phyloP scores from a whole-genome alignment of 169 alveolate species.

The Cryptosporidium tyzzeri region DNA sequence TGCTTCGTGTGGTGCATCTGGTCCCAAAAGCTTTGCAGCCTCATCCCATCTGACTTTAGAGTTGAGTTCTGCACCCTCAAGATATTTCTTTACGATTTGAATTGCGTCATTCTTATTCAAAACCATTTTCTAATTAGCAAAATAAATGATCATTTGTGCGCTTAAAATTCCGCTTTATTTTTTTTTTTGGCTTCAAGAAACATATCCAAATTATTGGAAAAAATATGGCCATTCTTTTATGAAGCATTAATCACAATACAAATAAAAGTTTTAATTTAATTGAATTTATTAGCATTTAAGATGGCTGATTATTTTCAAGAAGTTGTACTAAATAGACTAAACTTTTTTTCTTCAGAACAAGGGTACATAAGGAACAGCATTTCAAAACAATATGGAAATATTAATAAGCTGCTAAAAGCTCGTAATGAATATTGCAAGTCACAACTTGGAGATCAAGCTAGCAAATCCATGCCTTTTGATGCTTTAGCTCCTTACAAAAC shows the following conservation, averaged over 20 bases:
- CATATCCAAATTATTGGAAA: neutral
- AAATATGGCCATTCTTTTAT: neutral
- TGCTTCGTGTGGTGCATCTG: constrained; percentile 46
- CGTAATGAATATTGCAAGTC: constrained; percentile 16
- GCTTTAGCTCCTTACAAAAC: neutral
- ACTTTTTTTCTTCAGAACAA: constrained; percentile 57
- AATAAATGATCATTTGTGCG: neutral
- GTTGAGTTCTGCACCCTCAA: constrained; percentile 27
- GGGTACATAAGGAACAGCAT: constrained; percentile 9
- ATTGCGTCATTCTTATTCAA: constrained; percentile 60
- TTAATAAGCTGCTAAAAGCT: constrained; percentile 3
- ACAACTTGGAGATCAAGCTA: neutral
- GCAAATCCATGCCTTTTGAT: neutral
- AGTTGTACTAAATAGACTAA: constrained; percentile 18
- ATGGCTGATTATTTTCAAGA: constrained; percentile 34
- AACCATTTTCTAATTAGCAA: constrained; percentile 2
- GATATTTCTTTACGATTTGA: constrained; percentile 15
- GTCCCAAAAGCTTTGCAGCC: constrained; percentile 38
- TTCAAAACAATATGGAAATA: neutral
- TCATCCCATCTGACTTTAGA: constrained; percentile 62
- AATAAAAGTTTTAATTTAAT: neutral
- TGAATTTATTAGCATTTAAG: neutral
- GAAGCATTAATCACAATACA: neutral
- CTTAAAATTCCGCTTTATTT: neutral
- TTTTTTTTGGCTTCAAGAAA: neutral